A percentile compares a stretch with the other conserved stretches of the same genome.
Conservation (phyloP, 352 stramenopile genomes). For the Pythium sukuiense region DNA sequence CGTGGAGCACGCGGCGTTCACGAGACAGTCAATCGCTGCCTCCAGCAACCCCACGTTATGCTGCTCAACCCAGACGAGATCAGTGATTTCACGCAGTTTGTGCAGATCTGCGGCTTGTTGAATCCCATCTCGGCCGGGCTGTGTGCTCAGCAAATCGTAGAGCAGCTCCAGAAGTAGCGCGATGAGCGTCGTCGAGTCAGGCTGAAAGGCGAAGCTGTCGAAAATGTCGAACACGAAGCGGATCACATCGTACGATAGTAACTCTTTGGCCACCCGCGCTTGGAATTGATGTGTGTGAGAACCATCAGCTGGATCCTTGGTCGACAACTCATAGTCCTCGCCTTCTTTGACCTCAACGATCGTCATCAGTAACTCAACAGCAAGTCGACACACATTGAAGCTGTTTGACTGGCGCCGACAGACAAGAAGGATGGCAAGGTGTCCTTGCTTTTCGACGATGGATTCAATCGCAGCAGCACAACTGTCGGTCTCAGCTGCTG, state of each 20-base stretch:
- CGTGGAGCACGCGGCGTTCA: constrained; percentile 46
- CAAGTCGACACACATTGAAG: constrained; percentile 1
- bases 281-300: not conserved
- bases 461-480: constrained; percentile 4
- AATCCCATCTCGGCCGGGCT: constrained; percentile 30
- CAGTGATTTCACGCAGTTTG: constrained; percentile 34
- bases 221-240: constrained; percentile 22
- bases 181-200: constrained; percentile 19
- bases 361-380: constrained; percentile 15
- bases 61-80: constrained; percentile 27
- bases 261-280: not conserved
- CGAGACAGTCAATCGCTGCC: constrained; percentile 42
- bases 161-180: constrained; percentile 34
- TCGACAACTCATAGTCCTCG: not conserved
- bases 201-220: not conserved
- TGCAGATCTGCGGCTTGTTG: constrained; percentile 33
- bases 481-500: not conserved
- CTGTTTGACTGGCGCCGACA: constrained; percentile 10
- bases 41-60: constrained; percentile 34
- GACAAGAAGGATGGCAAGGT: constrained; percentile 3
- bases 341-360: constrained; percentile 12
- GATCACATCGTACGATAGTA: constrained; percentile 13
- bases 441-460: constrained; percentile 11
- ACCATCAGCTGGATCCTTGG: not conserved
- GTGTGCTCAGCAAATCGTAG: constrained; percentile 34